Evolutionary conservation across 345 rosid genomes (phyloP), one percentile per base, ranked within the genome.

Genomic region (Carallia pectinifolia): DNA sequence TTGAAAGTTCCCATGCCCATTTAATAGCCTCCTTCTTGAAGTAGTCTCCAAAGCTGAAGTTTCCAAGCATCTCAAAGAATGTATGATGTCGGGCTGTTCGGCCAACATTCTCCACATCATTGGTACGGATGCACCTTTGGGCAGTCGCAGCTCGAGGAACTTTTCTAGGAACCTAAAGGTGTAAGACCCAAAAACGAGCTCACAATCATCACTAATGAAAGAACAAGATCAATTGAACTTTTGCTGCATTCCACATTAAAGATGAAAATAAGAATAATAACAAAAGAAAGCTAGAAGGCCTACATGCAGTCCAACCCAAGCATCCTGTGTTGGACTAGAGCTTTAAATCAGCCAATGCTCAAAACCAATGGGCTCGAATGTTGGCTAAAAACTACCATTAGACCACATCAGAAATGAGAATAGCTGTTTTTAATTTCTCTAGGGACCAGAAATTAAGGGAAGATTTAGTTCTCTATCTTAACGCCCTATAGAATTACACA

Each of bases 1-100:
- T 91, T 50, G 98, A 94, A 64, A 94, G 88, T 85, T 94, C 98
- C 98, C 97, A 94, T 29, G 98, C 97, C 96, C 98, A 91, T 70
- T 66, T 80, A 58, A 94, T 90, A 19, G 98, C 98, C 65, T 94
- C 97, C 76, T 78, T 87, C 84, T 91, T 94, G 78, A 94, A 91
- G 81, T 94, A 94, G 79, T 94, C 98, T 58, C 98, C 98, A 38
- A 94, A 91, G 71, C 96, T 91, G 77, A 94, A 94, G 81, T 94
- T 94, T 63, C 98, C 96, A 23, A 94, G 92, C 98, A 94, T 94
- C 86, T 91, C 98, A 80, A 94, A 94, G 78, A 94, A 91, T 10
- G 97, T 91, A 52, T 94, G 98, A 64, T 94, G 97, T 40, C 97
- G 83, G 15, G 97, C 68, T 47, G 98, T 94, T 77, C 71, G 82